Evolutionary conservation across 345 rosid genomes (phyloP).

Genomic region (Brassica rapa): DNA sequence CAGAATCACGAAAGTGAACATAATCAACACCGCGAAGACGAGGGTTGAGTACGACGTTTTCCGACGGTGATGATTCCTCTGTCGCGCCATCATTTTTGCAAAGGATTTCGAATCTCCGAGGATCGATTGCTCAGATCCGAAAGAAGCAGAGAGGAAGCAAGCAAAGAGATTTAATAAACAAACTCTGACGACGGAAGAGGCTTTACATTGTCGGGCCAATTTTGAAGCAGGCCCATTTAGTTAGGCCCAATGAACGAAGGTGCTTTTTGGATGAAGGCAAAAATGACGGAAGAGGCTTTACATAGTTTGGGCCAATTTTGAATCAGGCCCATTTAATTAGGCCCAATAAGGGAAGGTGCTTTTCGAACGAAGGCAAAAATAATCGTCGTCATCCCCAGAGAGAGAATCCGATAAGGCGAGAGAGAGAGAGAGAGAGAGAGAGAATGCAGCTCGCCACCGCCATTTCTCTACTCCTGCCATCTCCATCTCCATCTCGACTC

Average conservation of each 20-base stretch:
- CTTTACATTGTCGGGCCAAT: neutral
- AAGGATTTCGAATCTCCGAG: neutral
- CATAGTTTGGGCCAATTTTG: neutral
- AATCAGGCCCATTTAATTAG: neutral
- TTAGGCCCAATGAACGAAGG: neutral
- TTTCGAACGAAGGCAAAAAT: neutral
- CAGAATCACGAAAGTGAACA: conserved; percentile 63
- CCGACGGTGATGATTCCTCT: conserved; percentile 60
- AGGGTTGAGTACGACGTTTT: conserved; percentile 61
- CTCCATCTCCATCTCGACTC: conserved; percentile 15
- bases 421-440: neutral
- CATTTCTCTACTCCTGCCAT: conserved; percentile 28
- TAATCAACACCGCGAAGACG: conserved; percentile 52
- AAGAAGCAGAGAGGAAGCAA: neutral
- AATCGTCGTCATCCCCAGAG: neutral
- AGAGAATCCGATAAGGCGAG: conserved; percentile 21
- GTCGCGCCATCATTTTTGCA: conserved; percentile 55
- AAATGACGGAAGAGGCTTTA: neutral
- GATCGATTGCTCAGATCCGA: conserved; percentile 25
- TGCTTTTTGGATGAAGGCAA: neutral
- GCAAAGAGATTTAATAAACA: neutral
- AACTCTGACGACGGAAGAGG: neutral
- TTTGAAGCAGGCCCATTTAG: neutral
- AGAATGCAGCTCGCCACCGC: conserved; percentile 36
- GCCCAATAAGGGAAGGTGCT: neutral